phyloP scores from a whole-genome alignment of 2,329 filamentous ascomycete genomes.

The Ceratocystis colombiana region DNA sequence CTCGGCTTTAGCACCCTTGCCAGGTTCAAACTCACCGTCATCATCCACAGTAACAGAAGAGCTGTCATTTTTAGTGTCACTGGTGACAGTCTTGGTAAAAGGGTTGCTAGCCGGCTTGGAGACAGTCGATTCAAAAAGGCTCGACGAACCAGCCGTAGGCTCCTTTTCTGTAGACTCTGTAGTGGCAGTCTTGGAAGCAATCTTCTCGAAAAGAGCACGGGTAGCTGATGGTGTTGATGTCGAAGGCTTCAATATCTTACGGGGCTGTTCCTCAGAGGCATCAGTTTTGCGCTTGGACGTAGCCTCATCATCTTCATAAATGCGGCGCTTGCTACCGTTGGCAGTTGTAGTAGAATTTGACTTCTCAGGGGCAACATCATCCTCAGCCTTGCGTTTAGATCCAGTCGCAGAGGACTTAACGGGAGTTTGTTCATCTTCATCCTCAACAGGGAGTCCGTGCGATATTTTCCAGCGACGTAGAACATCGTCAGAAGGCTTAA shows the following conservation, averaged over 20 bases:
- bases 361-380: conserved; percentile 38
- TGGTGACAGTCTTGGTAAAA: conserved; percentile 49
- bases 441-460: conserved; percentile 43
- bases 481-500: conserved; percentile 48
- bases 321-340: conserved; percentile 43
- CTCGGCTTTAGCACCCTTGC: conserved; percentile 34
- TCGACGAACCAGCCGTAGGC: conserved; percentile 30
- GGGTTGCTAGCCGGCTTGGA: conserved; percentile 41
- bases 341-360: conserved; percentile 28
- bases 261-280: conserved; percentile 41
- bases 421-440: conserved; percentile 30
- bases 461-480: conserved; percentile 49
- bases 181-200: conserved; percentile 33
- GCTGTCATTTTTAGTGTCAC: conserved; percentile 42
- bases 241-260: conserved; percentile 41
- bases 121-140: conserved; percentile 31
- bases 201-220: conserved; percentile 48
- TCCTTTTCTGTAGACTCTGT: conserved; percentile 22
- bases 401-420: conserved; percentile 32
- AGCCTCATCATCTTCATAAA: conserved; percentile 34
- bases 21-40: conserved; percentile 38
- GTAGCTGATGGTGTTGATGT: conserved; percentile 42
- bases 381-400: conserved; percentile 48
- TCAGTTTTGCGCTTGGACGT: conserved; percentile 32
- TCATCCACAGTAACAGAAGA: not conserved